Base-by-base conservation (phyloP, 192 early-diverging fungal species). In the Umbelopsis vinacea region DNA sequence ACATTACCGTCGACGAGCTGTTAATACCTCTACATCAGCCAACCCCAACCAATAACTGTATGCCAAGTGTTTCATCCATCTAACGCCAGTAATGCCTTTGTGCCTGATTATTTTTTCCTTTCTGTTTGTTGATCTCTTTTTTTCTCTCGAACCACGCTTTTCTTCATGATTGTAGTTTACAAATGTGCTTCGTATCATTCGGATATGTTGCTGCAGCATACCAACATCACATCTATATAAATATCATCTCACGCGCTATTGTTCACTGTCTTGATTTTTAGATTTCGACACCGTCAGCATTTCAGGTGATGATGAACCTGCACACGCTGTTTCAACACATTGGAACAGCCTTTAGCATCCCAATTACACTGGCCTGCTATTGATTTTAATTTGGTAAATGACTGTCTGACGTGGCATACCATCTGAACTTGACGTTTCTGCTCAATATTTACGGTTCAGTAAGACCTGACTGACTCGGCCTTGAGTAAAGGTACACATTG, bases 1-100 rank as follows among this genome's bases (percentile, higher is more conserved):
- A 14, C 57, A 63, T 35, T 63, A 63, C 57, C 57, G 26, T 63
- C 57, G 57, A 37, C 57, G 57, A 37, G 57, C 57, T 19, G 35
- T 29, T 14, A 35, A 22, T 63, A 3, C 57, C 2, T 29, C 26
- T 35, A 11, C 57, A 37, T 35, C 33, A 17, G 12, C 14, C 57
- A 63, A 14, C 57, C 11, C 17, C 48, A 29, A 50, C 19, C n/a
- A 19, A 15, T 50, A 50, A 19, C 48, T 17, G n/a, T n/a, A n/a
- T n/a, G n/a, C n/a, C n/a, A n/a, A n/a, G n/a, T n/a, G n/a, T n/a
- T n/a, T n/a, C n/a, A n/a, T n/a, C n/a, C n/a, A n/a, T n/a, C n/a
- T n/a, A n/a, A 54, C 23, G 6, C 12, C 10, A 26, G 26, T 22
- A 54, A 29, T 12, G 22, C 7, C 53, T 12, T 3, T 29, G 53